A percentile compares a stretch with the other conserved stretches of the same genome.
phyloP scores from a whole-genome alignment of 1,139 yeast species.

The Zygoascus hellenicus region DNA sequence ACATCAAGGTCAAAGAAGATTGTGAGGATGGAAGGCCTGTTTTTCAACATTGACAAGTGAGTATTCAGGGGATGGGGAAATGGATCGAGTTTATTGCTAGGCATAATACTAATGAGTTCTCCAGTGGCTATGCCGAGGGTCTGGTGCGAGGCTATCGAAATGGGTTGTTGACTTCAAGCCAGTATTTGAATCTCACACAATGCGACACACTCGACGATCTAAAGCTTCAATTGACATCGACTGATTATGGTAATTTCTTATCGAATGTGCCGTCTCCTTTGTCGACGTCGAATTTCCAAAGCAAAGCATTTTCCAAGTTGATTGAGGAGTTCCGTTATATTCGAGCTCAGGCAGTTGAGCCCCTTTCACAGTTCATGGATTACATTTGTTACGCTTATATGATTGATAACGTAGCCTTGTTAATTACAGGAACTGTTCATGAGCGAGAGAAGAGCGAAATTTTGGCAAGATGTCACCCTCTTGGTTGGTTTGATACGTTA shows the following conservation, averaged over 20 bases:
- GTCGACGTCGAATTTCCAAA: constrained; percentile 78
- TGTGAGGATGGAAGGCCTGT: constrained; percentile 69
- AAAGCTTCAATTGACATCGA: constrained; percentile 86
- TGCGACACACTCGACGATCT: constrained; percentile 93
- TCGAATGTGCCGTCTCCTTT: constrained; percentile 77
- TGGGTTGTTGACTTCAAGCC: constrained; percentile 69
- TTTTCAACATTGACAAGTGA: constrained; percentile 69
- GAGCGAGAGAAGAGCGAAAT: constrained; percentile 88
- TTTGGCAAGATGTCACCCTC: constrained; percentile 84
- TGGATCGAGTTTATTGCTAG: no score
- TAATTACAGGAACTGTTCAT: constrained; percentile 96
- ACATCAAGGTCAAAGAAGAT: neutral
- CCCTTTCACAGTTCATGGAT: constrained; percentile 76
- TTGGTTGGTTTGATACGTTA: constrained; percentile 97
- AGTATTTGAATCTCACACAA: constrained; percentile 88
- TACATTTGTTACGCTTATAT: constrained; percentile 92
- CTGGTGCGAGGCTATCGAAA: constrained; percentile 90
- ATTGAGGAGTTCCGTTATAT: constrained; percentile 82
- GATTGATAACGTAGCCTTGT: constrained; percentile 95
- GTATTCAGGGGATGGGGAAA: no score
- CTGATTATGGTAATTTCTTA: constrained; percentile 90
- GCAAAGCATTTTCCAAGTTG: constrained; percentile 65
- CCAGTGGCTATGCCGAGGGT: constrained; percentile 83
- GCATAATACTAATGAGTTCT: neutral
- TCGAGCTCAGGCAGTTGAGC: constrained; percentile 77